phyloP scores from a whole-genome alignment of 345 rosid genomes.

The Populus euphratica region DNA sequence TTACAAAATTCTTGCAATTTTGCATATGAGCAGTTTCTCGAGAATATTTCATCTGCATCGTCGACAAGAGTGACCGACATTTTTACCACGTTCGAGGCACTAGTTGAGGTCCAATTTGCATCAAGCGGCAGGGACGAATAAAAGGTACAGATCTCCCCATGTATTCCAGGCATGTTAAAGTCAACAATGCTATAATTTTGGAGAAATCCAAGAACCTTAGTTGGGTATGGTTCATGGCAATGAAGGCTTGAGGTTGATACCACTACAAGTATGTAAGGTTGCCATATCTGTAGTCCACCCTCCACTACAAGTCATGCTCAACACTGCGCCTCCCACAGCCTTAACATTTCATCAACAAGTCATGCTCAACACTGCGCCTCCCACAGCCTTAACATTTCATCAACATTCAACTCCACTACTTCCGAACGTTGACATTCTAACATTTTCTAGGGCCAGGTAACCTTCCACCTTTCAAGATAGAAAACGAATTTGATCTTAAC shows the following conservation, averaged over 20 bases:
- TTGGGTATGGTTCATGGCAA: neutral
- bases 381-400: neutral
- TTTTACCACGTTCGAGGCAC: neutral
- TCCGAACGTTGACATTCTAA: neutral
- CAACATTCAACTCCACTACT: neutral
- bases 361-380: neutral
- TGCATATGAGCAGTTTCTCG: too few species aligned
- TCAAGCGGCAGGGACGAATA: neutral
- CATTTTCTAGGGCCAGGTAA: too few species aligned
- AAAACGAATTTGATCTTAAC: neutral
- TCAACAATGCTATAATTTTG: neutral
- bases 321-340: neutral
- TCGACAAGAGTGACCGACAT: neutral
- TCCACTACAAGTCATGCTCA: neutral
- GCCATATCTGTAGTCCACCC: neutral
- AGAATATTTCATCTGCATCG: too few species aligned
- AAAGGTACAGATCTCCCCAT: neutral
- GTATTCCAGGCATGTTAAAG: neutral
- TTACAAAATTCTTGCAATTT: too few species aligned
- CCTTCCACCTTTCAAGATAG: neutral
- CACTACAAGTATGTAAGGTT: neutral
- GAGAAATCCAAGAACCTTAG: neutral
- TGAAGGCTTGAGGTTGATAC: neutral
- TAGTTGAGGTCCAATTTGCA: neutral
- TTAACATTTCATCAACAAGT: neutral